phyloP scores from a whole-genome alignment of 1,284 basidiomycete species.

The Rhizoctonia solani region DNA sequence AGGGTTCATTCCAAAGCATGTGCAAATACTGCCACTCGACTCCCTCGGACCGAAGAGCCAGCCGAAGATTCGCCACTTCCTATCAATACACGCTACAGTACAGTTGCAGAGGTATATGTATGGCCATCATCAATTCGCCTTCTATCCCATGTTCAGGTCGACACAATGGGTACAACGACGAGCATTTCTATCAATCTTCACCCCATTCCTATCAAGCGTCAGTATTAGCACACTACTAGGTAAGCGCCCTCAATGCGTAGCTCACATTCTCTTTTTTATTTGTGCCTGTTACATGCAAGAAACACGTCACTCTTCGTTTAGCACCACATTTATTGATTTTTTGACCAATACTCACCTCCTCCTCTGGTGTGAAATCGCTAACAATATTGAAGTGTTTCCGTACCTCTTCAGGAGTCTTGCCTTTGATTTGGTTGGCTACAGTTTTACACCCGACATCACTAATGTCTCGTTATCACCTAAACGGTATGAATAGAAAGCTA shows the following conservation, averaged over 20 bases:
- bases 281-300: conserved; percentile 53
- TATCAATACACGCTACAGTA: too few relatives aligned
- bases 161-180: too few relatives aligned
- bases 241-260: too few relatives aligned
- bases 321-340: neutral
- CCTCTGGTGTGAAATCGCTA: conserved; percentile 64
- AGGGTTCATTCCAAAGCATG: neutral
- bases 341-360: conserved; percentile 43
- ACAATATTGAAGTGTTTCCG: conserved; percentile 56
- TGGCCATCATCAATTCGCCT: too few relatives aligned
- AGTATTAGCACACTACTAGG: too few relatives aligned
- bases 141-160: too few relatives aligned
- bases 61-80: too few relatives aligned
- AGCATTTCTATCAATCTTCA: too few relatives aligned
- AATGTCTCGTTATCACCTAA: neutral
- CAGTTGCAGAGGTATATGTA: too few relatives aligned
- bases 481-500: neutral
- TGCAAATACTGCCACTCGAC: conserved; percentile 49
- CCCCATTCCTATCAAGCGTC: too few relatives aligned
- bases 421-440: conserved; percentile 64
- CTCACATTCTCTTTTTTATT: too few relatives aligned
- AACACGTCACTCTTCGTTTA: neutral
- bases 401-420: conserved; percentile 53
- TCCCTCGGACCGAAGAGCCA: too few relatives aligned
- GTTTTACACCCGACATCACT: conserved; percentile 65